Conservation (phyloP, 306 rosid species). For the Amphicarpaea edgeworthii region DNA sequence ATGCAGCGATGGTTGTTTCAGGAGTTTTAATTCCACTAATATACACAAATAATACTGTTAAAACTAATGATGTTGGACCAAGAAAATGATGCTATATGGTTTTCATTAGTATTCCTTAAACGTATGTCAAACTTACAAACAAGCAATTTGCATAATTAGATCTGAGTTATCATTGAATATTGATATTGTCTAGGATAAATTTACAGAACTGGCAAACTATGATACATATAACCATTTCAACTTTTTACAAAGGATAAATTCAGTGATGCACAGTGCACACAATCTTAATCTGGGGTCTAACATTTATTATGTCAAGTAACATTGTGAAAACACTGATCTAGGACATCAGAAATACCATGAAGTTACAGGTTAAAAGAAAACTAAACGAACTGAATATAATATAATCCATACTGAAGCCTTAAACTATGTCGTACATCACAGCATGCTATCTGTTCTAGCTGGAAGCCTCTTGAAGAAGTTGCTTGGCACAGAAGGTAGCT, state of each 20-base stretch:
- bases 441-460: constrained; percentile 77
- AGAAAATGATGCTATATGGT: background rate
- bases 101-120: background rate
- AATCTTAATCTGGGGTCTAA: background rate
- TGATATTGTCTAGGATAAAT: background rate
- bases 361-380: background rate
- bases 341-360: background rate
- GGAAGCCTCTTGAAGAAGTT: constrained; percentile 93
- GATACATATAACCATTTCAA: background rate
- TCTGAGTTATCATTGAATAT: background rate
- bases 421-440: constrained; percentile 50
- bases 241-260: background rate
- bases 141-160: background rate
- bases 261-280: background rate
- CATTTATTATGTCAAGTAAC: background rate
- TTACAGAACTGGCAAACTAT: constrained; percentile 3
- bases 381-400: background rate
- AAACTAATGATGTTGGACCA: background rate
- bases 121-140: background rate
- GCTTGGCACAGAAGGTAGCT: constrained; percentile 81
- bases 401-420: background rate
- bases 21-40: no score
- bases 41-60: no score
- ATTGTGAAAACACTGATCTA: constrained; percentile 6
- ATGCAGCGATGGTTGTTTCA: no score